These are phyloP conservation scores for Cryptococcus sp. DNA, from an alignment of 1,284 basidiomycete species.

Conservation along the genomic window DNA sequence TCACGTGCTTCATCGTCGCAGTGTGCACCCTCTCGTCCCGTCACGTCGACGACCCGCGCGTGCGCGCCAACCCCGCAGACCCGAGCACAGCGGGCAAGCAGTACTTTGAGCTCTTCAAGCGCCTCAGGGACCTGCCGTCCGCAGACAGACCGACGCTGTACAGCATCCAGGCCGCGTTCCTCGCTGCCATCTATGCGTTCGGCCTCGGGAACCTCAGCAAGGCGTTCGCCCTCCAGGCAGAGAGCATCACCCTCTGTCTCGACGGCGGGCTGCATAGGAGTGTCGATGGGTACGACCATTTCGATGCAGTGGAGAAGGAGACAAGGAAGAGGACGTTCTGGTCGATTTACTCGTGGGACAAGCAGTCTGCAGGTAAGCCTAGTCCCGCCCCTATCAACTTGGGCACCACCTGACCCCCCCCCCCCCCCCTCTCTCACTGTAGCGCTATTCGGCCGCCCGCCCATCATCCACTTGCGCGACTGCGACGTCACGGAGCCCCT, in stretches of 20 bases:
- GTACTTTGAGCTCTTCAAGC: conserved; percentile 81
- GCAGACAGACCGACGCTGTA: conserved; percentile 84
- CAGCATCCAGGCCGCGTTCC: conserved; percentile 79
- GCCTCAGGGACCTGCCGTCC: conserved; percentile 75
- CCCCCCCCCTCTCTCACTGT: too few relatives aligned
- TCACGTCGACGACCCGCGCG: conserved; percentile 83
- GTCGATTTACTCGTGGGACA: conserved; percentile 92
- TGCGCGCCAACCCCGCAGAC: conserved; percentile 71
- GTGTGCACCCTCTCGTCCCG: conserved; percentile 83
- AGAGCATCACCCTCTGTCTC: conserved; percentile 73
- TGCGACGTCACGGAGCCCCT: conserved; percentile 80
- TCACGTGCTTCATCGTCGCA: conserved; percentile 82
- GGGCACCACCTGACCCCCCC: conserved; percentile 34
- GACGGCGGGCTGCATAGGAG: conserved; percentile 83
- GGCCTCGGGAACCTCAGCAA: conserved; percentile 81
- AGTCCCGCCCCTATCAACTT: conserved; percentile 32
- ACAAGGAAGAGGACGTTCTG: conserved; percentile 87
- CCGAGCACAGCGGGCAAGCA: conserved; percentile 80
- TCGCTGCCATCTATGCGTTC: conserved; percentile 82
- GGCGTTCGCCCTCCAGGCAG: conserved; percentile 75
- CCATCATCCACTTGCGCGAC: conserved; percentile 75
- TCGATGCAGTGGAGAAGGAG: conserved; percentile 80
- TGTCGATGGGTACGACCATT: conserved; percentile 81
- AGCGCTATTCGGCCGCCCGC: conserved; percentile 80
- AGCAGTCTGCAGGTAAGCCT: conserved; percentile 56